These are phyloP conservation scores for Scutellaria minor DNA, from an alignment of 257 asterid species.

Conservation along the genomic window DNA sequence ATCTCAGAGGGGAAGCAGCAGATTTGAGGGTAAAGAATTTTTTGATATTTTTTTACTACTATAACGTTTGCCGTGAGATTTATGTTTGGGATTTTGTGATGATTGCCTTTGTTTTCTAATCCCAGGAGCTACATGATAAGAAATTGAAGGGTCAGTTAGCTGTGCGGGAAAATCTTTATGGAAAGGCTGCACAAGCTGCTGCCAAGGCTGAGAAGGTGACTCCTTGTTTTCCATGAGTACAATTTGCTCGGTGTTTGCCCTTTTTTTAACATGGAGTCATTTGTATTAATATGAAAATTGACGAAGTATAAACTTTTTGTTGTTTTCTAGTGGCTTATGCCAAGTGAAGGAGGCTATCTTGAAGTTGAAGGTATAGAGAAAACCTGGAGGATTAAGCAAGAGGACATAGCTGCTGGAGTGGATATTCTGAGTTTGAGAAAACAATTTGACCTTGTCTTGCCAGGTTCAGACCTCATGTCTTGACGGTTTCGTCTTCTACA, in stretches of 20 bases:
- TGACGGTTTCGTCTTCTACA: slow-evolving; percentile 29
- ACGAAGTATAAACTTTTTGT: slow-evolving; percentile 2
- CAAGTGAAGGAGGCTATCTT: slow-evolving; percentile 82
- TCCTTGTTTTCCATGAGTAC: not conserved
- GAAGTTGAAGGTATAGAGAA: slow-evolving; percentile 89
- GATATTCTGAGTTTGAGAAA: slow-evolving; percentile 74
- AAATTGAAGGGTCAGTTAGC: slow-evolving; percentile 87
- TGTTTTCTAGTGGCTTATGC: slow-evolving; percentile 77
- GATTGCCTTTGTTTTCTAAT: slow-evolving; percentile 16
- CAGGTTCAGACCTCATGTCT: slow-evolving; percentile 61
- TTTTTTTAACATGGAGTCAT: not conserved
- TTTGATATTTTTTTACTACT: not conserved
- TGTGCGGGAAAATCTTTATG: slow-evolving; percentile 72
- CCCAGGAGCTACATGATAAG: slow-evolving; percentile 70
- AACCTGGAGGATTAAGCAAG: slow-evolving; percentile 86
- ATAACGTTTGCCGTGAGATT: not conserved
- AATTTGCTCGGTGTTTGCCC: not conserved
- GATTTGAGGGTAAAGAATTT: slow-evolving; percentile 62
- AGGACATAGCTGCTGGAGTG: slow-evolving; percentile 72
- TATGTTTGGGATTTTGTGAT: slow-evolving; percentile 21
- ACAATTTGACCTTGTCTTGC: slow-evolving; percentile 85
- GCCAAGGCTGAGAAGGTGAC: slow-evolving; percentile 87
- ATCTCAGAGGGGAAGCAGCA: slow-evolving; percentile 77
- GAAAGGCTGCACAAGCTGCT: slow-evolving; percentile 80
- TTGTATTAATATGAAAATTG: slow-evolving; percentile 9